phyloP scores from a whole-genome alignment of 371 early-diverging fungal genomes.

The Haplosporangium sp. region DNA sequence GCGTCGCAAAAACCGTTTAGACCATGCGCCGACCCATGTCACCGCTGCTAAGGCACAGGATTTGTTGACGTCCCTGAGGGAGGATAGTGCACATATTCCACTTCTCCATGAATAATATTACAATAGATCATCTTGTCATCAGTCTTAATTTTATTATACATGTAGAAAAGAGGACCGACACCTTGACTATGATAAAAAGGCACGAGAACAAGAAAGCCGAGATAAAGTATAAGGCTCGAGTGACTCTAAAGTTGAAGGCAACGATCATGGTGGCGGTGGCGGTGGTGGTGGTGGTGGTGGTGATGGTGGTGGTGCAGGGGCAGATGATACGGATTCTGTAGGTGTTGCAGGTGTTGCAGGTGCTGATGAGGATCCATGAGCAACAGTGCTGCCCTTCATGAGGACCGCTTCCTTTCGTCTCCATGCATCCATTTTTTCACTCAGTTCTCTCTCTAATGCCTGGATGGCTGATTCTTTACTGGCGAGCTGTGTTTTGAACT shows the following conservation, averaged over 20 bases:
- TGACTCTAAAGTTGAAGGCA: too few relatives aligned
- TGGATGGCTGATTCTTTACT: background rate
- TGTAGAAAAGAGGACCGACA: too few relatives aligned
- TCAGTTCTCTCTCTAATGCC: slow-evolving; percentile 8
- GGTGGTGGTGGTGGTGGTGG: too few relatives aligned
- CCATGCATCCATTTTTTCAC: slow-evolving; percentile 1
- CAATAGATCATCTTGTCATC: background rate
- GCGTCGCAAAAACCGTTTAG: slow-evolving; percentile 58
- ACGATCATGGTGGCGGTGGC: too few relatives aligned
- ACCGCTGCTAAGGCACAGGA: slow-evolving; percentile 77
- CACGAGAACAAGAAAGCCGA: too few relatives aligned
- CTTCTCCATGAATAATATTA: slow-evolving; percentile 28
- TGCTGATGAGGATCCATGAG: too few relatives aligned
- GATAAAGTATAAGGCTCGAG: too few relatives aligned
- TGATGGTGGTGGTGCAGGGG: too few relatives aligned
- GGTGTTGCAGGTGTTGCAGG: too few relatives aligned
- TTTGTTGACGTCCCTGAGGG: slow-evolving; percentile 62
- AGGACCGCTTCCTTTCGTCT: background rate
- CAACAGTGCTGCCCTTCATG: too few relatives aligned
- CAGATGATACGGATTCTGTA: too few relatives aligned
- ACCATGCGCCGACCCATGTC: slow-evolving; percentile 55
- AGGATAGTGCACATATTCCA: slow-evolving; percentile 17
- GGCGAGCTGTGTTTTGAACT: slow-evolving; percentile 1
- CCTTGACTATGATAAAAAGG: too few relatives aligned
- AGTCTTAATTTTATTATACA: background rate